These are phyloP conservation scores for Streptanthus diversifolius DNA, from an alignment of 345 rosid genomes.

Conservation along the genomic window DNA sequence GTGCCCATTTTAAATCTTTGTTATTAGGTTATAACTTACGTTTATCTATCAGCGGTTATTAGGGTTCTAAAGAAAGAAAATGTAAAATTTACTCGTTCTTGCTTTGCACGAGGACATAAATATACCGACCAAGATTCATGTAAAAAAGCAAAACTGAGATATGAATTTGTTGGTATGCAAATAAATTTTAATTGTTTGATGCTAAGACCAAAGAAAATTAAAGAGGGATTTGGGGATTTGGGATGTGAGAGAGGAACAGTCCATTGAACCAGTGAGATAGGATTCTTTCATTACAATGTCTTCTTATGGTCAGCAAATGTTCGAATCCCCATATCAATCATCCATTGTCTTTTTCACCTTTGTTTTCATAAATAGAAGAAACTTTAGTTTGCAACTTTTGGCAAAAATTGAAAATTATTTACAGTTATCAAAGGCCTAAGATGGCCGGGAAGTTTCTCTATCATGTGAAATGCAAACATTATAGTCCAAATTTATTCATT, in stretches of 20 bases:
- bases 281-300: slow-evolving; percentile 24
- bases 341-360: slow-evolving; percentile 32
- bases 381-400: neutral
- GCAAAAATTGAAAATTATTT: neutral
- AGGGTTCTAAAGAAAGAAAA: neutral
- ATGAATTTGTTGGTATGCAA: slow-evolving; percentile 31
- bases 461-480: neutral
- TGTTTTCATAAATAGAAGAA: slow-evolving; percentile 18
- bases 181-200: slow-evolving; percentile 12
- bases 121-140: slow-evolving; percentile 37
- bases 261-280: slow-evolving; percentile 33
- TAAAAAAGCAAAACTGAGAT: slow-evolving; percentile 34
- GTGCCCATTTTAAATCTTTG: neutral
- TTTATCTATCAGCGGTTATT: neutral
- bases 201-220: neutral
- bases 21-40: neutral
- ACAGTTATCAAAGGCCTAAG: neutral
- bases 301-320: slow-evolving; percentile 22
- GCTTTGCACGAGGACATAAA: slow-evolving; percentile 17
- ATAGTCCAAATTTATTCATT: neutral
- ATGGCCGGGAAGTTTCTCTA: neutral
- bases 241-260: slow-evolving; percentile 22
- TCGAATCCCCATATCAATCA: slow-evolving; percentile 31
- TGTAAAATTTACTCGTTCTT: neutral
- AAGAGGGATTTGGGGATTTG: slow-evolving; percentile 17